These are phyloP conservation scores for Candida mesenterica DNA, from an alignment of 1,139 yeast species.

Conservation along the genomic window DNA sequence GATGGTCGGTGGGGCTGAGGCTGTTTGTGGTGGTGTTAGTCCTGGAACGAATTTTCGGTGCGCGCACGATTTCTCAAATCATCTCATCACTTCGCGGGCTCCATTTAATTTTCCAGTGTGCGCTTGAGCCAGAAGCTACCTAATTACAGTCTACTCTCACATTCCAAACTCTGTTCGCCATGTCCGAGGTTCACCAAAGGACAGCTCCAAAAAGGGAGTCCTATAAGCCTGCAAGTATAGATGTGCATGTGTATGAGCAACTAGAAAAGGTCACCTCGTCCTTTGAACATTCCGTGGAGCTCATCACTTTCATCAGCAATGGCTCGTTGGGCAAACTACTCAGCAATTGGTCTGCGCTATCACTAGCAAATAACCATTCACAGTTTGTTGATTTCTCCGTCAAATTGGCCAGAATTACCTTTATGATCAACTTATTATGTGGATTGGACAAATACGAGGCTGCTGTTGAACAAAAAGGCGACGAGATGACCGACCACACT, in stretches of 20 bases:
- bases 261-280: constrained; percentile 13
- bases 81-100: too few relatives aligned
- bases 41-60: too few relatives aligned
- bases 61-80: too few relatives aligned
- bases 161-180: too few relatives aligned
- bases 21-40: too few relatives aligned
- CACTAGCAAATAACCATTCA: constrained; percentile 60
- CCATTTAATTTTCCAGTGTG: too few relatives aligned
- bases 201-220: background rate
- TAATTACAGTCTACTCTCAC: too few relatives aligned
- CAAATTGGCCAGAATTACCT: constrained; percentile 28
- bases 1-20: too few relatives aligned
- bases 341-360: constrained; percentile 56
- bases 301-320: constrained; percentile 17
- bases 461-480: constrained; percentile 1
- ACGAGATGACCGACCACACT: constrained; percentile 5
- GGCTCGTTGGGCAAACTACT: constrained; percentile 23
- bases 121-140: too few relatives aligned
- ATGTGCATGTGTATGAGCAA: constrained; percentile 14
- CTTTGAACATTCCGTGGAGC: constrained; percentile 9
- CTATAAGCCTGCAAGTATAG: constrained; percentile 5
- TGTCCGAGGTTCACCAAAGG: background rate
- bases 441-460: constrained; percentile 14
- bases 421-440: constrained; percentile 15
- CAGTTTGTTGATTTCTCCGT: constrained; percentile 45